A percentile compares a stretch with the other conserved stretches of the same genome.
Conservation (phyloP, 2,329 filamentous ascomycete genomes). For the Aspergillus neotritici region DNA sequence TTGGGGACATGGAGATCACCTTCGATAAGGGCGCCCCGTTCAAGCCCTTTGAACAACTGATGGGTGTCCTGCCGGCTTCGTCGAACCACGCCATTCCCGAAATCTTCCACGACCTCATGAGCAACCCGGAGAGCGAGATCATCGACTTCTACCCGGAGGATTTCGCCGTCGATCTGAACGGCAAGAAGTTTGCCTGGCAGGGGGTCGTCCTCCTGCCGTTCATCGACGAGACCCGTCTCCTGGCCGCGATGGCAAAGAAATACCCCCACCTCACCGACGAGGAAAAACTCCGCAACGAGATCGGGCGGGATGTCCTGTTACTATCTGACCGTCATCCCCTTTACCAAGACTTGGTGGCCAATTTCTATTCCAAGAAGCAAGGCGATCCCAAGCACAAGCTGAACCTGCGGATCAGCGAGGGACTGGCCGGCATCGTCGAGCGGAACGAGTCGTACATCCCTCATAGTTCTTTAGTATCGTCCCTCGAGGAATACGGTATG, state of each 20-base stretch:
- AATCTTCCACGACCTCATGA: constrained; percentile 88
- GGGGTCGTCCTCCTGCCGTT: constrained; percentile 90
- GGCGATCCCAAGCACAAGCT: constrained; percentile 62
- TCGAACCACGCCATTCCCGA: constrained; percentile 87
- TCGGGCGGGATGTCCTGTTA: constrained; percentile 75
- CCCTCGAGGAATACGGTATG: constrained; percentile 65
- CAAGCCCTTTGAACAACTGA: constrained; percentile 90
- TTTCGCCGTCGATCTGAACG: constrained; percentile 88
- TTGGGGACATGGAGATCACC: constrained; percentile 69
- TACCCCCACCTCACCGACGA: constrained; percentile 74
- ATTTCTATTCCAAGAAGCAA: constrained; percentile 90
- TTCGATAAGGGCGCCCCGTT: constrained; percentile 85
- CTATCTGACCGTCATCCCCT: constrained; percentile 78
- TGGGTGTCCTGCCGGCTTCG: constrained; percentile 92
- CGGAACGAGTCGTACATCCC: constrained; percentile 82
- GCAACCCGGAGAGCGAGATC: constrained; percentile 78
- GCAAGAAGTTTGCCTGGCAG: constrained; percentile 98
- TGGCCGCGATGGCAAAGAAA: constrained; percentile 74
- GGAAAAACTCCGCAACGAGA: constrained; percentile 70
- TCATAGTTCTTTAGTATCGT: constrained; percentile 72
- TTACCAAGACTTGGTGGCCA: constrained; percentile 75
- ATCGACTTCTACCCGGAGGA: constrained; percentile 97
- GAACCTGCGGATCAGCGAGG: constrained; percentile 68
- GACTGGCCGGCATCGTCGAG: constrained; percentile 71
- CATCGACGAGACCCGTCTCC: constrained; percentile 83